phyloP scores from a whole-genome alignment of 768 basidiomycete genomes.

The Termitomyces sp. region DNA sequence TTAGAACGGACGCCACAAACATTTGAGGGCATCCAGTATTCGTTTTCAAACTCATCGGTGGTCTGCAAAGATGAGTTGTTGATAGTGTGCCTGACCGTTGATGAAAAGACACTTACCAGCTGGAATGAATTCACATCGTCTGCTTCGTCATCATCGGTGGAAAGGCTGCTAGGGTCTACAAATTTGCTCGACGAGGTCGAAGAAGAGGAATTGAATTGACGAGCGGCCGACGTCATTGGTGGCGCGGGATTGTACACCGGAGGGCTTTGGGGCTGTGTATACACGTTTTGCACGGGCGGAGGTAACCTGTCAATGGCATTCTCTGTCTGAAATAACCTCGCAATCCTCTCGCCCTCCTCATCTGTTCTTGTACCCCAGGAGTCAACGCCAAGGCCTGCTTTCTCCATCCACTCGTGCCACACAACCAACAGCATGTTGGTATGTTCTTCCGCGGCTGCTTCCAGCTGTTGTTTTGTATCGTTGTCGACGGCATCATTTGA shows the following conservation, averaged over 20 bases:
- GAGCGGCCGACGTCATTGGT: conserved; percentile 31
- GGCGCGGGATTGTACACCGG: conserved; percentile 22
- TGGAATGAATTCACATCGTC: conserved; percentile 24
- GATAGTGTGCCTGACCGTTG: conserved; percentile 14
- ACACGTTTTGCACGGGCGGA: conserved; percentile 12
- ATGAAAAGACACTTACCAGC: conserved; percentile 25
- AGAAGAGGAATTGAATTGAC: conserved; percentile 32
- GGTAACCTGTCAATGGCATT: conserved; percentile 31
- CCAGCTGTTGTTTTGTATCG: conserved; percentile 28
- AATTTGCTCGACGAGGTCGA: conserved; percentile 37
- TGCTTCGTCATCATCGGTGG: conserved; percentile 34
- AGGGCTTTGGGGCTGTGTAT: conserved; percentile 16
- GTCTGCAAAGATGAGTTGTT: conserved; percentile 20
- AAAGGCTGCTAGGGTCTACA: conserved; percentile 40
- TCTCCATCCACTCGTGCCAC: conserved; percentile 36
- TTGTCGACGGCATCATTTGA: conserved; percentile 21
- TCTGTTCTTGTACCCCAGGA: conserved; percentile 43
- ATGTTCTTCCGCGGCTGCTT: conserved; percentile 29
- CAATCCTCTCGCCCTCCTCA: conserved; percentile 32
- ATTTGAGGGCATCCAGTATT: conserved; percentile 20
- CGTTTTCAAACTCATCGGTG: conserved; percentile 29
- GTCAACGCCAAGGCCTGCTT: conserved; percentile 33
- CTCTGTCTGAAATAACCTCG: conserved; percentile 32
- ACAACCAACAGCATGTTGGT: conserved; percentile 32
- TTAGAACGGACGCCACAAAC: conserved; percentile 5